phyloP scores from a whole-genome alignment of 805 yeast genomes.

The Saccharomycopsis olivae region DNA sequence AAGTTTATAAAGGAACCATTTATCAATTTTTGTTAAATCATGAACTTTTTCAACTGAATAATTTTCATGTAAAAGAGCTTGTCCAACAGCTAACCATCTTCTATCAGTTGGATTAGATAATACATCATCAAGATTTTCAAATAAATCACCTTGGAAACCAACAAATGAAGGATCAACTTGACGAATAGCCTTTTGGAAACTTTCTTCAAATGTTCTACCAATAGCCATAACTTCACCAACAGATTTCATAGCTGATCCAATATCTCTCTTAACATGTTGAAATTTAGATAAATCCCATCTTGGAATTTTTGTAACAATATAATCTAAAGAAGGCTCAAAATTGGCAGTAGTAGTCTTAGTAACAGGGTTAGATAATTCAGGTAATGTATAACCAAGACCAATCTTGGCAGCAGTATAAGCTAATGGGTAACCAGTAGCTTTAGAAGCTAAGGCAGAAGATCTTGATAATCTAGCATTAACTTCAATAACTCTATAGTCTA shows the following conservation, averaged over 20 bases:
- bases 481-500: constrained; percentile 93
- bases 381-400: constrained; percentile 88
- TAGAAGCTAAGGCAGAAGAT: constrained; percentile 95
- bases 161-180: constrained; percentile 85
- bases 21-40: constrained; percentile 85
- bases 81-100: constrained; percentile 97
- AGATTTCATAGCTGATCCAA: constrained; percentile 95
- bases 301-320: constrained; percentile 94
- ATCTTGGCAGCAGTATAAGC: constrained; percentile 98
- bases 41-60: constrained; percentile 89
- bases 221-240: constrained; percentile 99
- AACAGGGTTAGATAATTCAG: constrained; percentile 92
- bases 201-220: constrained; percentile 95
- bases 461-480: constrained; percentile 96
- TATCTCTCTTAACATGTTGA: constrained; percentile 87
- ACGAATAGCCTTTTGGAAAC: constrained; percentile 94
- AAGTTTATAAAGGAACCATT: constrained; percentile 90
- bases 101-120: constrained; percentile 86
- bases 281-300: constrained; percentile 97
- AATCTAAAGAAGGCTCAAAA: constrained; percentile 95
- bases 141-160: constrained; percentile 82
- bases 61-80: constrained; percentile 85
- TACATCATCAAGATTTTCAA: constrained; percentile 66
- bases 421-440: constrained; percentile 97
- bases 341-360: constrained; percentile 94